These are phyloP conservation scores for Solanum ossicruentum DNA, from an alignment of 257 asterid species.

Conservation along the genomic window DNA sequence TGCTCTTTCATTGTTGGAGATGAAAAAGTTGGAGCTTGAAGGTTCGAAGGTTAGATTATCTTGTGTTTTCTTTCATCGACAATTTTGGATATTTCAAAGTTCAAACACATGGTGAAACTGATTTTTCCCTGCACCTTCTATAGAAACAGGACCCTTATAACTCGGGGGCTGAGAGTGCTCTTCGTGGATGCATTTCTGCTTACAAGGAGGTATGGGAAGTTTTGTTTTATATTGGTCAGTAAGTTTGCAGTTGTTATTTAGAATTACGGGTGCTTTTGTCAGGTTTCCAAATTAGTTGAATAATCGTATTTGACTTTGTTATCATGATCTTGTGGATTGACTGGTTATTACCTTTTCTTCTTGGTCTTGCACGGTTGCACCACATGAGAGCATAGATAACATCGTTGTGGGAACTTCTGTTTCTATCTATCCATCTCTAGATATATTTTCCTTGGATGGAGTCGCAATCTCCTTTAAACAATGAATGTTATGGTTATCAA, in stretches of 20 bases:
- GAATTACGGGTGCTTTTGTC: not conserved
- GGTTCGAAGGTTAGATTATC: slow-evolving; percentile 34
- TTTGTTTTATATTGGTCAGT: not conserved
- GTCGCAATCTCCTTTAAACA: not conserved
- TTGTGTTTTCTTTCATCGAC: not conserved
- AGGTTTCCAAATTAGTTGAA: not conserved
- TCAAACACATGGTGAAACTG: not conserved
- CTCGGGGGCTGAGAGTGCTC: slow-evolving; percentile 33
- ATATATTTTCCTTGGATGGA: not conserved
- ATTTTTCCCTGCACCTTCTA: not conserved
- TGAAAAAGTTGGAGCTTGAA: slow-evolving; percentile 27
- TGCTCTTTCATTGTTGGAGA: slow-evolving; percentile 54
- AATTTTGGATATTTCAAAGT: not conserved
- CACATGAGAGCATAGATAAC: not conserved
- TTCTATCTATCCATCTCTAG: not conserved
- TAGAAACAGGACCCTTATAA: slow-evolving; percentile 22
- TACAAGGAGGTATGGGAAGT: slow-evolving; percentile 46
- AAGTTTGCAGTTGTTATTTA: not conserved
- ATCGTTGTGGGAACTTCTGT: not conserved
- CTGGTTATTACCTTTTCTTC: not conserved
- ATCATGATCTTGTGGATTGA: not conserved
- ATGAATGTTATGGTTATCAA: not conserved
- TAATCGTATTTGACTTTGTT: not conserved
- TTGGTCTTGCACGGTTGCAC: not conserved
- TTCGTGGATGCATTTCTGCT: slow-evolving; percentile 56